Evolutionary conservation across 176 grass and related monocot species (phyloP).

Genomic region (Bromus sterilis): DNA sequence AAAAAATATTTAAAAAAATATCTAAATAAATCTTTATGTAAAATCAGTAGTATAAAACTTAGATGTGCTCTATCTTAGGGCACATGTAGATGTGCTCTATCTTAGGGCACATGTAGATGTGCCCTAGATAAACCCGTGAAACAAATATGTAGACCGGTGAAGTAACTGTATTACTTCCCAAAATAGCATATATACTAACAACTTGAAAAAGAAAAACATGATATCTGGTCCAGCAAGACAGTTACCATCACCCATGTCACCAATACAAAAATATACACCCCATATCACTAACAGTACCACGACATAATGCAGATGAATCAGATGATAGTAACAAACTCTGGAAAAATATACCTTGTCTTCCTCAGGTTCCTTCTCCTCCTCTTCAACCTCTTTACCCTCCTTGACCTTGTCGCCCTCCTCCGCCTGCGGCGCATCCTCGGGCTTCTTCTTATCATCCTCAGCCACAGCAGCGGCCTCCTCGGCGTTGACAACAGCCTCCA

Average conservation of each 20-base stretch:
- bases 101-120: no score
- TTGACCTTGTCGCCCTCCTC: constrained; percentile 32
- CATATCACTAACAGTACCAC: not conserved
- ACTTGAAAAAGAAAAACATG: not conserved
- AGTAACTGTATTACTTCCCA: not conserved
- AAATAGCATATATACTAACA: not conserved
- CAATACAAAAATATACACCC: not conserved
- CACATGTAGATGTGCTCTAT: no score
- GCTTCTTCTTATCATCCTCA: constrained; percentile 56
- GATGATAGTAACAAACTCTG: not conserved
- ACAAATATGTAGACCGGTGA: not conserved
- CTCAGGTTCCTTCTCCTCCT: constrained; percentile 55
- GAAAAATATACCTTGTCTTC: constrained; percentile 60
- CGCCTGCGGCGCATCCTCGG: constrained; percentile 18
- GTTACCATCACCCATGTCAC: not conserved
- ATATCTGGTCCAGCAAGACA: not conserved
- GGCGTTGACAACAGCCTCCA: constrained; percentile 4
- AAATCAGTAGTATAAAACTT: no score
- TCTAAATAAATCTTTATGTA: no score
- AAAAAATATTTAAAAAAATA: no score
- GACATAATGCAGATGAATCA: not conserved
- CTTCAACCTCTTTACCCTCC: constrained; percentile 23
- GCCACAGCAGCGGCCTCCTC: not conserved
- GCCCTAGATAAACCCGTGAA: no score
- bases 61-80: no score